These are phyloP conservation scores for Nyssa sinensis DNA, from an alignment of 148 eudicot genomes.

Conservation along the genomic window DNA sequence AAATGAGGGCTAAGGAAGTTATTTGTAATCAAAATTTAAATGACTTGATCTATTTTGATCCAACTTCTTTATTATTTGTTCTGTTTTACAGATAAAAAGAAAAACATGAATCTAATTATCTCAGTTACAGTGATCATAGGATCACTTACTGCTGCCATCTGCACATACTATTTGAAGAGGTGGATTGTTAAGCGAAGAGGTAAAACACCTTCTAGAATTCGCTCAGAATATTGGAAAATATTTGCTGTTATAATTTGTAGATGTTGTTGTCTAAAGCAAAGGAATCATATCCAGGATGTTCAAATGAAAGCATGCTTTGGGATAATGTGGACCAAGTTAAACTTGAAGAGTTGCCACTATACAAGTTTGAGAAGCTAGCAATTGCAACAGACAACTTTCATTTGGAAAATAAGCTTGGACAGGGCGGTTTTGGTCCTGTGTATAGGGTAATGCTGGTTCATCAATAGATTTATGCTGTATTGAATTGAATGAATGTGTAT, in stretches of 20 bases:
- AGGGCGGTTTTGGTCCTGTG: conserved; percentile 42
- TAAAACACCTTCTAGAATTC: neutral
- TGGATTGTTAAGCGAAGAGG: conserved; percentile 22
- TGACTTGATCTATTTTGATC: neutral
- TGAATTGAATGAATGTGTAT: neutral
- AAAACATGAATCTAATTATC: neutral
- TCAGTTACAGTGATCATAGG: conserved; percentile 1
- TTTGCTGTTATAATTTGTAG: neutral
- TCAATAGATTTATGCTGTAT: neutral
- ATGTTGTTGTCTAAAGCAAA: neutral
- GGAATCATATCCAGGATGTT: neutral
- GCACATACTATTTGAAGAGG: conserved; percentile 20
- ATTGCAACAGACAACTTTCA: conserved; percentile 29
- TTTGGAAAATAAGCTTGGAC: conserved; percentile 24
- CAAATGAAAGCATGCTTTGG: neutral
- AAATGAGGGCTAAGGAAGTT: neutral
- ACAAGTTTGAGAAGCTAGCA: conserved; percentile 16
- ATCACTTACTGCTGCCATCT: neutral
- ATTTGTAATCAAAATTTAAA: neutral
- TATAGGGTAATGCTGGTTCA: conserved; percentile 25
- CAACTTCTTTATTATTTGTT: neutral
- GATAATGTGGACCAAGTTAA: neutral
- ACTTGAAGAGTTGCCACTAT: conserved; percentile 24
- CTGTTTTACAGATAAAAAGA: neutral
- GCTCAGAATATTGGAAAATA: neutral